Evolutionary conservation across 352 stramenopile genomes (phyloP), one percentile per base, ranked within the genome.

Genomic region (Pseudoperonospora humuli): DNA sequence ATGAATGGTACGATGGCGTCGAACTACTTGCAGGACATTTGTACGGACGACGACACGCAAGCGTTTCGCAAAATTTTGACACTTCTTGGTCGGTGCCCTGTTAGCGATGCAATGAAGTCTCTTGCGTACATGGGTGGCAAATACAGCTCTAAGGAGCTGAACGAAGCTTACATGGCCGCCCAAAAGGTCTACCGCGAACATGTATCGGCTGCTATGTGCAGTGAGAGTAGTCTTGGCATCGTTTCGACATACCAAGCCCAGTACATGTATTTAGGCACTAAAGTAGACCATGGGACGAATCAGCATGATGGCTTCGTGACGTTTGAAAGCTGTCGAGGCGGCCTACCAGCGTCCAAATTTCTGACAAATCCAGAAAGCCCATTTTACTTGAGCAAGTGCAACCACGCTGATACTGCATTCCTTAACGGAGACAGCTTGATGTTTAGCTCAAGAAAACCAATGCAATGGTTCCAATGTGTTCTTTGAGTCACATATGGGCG

Each of bases 391-490:
- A 67, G 69, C 7, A 61, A 65, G 23, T 57, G 75, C 38, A 86
- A 84, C 52, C 71, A 86, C 54, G 48, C 55, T 1, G 74, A 86
- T 40, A 79, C 57, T 15, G 53, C 69, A 21, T 77, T 84, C 53
- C 61, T 59, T 19, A 60, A 80, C 45, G 71, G 69, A 19, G 60
- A 84, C 47, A 62, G 56, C 10, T 57, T 54, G 27, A 66, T 72
- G 15, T 38, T 52, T 13, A 45, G 65, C 1, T 29, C 63, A n/a
- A 60, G 74, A 41, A 79, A 76, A 40, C 71, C 71, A 0, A 41
- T 78, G 7, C 75, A 71, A 28, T 86, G 74, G 74, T 79, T 86
- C 20, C 45, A 78, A 42, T 84, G 74, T 29, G 28, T 75, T 31
- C 57, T 85, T 3, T 80, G 72, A 34, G 14, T 7, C 14, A 23